Base-by-base conservation (phyloP, 768 basidiomycete species). In the Pisolithus albus region DNA sequence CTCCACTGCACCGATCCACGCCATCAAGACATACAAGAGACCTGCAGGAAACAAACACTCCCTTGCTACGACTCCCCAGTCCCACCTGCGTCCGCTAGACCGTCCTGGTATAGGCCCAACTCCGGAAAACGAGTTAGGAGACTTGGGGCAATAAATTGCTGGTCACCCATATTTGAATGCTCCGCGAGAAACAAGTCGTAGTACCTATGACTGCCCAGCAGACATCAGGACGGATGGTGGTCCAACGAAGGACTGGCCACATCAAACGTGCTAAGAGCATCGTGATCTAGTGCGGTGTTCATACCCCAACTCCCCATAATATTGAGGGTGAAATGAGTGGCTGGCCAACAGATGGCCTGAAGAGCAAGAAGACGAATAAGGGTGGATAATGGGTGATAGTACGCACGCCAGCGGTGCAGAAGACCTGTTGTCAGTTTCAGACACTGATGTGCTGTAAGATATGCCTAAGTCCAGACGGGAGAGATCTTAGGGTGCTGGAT, bases 291-390 rank as follows among this genome's bases (percentile, higher is more conserved):
- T 4, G 55, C 39, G 5, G 47, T 7, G 34, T 65, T 58, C 0
- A 62, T 21, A 5, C 67, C 66, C 2, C 68, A 52, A 19, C 54
- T 58, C 28, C 84, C 83, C 42, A 97, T 75, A 46, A 92, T 70
- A 49, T 75, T 78, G 30, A 95, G 81, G 1, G 91, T 94, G 37
- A 91, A 68, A 57, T 91, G 88, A 5, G 93, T 96, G 4, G 90
- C 85, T 2, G 92, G 91, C 93, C 93, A 97, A 70, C 94, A 97
- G 53, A 98, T 93, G 16, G 90, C 89, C 64, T 97, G 95, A 0
- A 98, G 75, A 0, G 91, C 94, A 50, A 97, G 77, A 4, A 97
- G 82, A 15, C 95, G 86, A 61, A 96, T 88, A 55, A 97, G 80
- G 1, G 93, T 91, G 4, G 94, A 80, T 24, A 90, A 73, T 0